These are phyloP conservation scores for Aspergillus nomiae DNA, from an alignment of 2,329 filamentous ascomycete genomes.

Conservation along the genomic window DNA sequence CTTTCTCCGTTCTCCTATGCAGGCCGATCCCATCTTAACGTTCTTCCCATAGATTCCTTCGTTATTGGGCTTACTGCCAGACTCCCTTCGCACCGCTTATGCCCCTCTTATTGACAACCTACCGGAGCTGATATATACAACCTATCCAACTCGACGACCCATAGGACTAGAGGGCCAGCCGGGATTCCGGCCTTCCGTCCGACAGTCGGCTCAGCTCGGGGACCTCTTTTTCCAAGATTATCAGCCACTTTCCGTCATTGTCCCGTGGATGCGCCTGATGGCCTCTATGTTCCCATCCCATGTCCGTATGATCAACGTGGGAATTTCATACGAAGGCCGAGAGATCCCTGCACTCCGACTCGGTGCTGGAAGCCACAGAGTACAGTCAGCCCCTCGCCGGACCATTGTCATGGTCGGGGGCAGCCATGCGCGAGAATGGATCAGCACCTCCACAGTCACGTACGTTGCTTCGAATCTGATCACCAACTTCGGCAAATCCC, in stretches of 20 bases:
- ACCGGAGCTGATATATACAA: slow-evolving; percentile 72
- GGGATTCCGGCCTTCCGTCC: slow-evolving; percentile 32
- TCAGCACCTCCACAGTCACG: slow-evolving; percentile 85
- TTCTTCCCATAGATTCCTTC: slow-evolving; percentile 58
- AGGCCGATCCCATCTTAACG: not conserved
- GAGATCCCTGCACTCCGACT: slow-evolving; percentile 82
- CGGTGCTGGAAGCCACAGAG: slow-evolving; percentile 59
- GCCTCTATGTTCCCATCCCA: slow-evolving; percentile 86
- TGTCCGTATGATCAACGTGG: slow-evolving; percentile 72
- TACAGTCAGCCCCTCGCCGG: slow-evolving; percentile 59
- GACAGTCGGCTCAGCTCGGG: slow-evolving; percentile 35
- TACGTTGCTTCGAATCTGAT: slow-evolving; percentile 89
- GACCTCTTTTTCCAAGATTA: slow-evolving; percentile 93
- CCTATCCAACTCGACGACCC: slow-evolving; percentile 61
- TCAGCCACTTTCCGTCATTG: slow-evolving; percentile 79
- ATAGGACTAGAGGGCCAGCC: slow-evolving; percentile 28
- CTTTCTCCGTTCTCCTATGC: not conserved
- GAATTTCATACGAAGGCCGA: slow-evolving; percentile 83
- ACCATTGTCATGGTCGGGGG: slow-evolving; percentile 83
- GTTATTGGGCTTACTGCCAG: slow-evolving; percentile 75
- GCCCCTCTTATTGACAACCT: slow-evolving; percentile 78
- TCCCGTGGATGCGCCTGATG: slow-evolving; percentile 89
- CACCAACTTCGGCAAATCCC: slow-evolving; percentile 74
- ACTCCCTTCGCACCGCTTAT: slow-evolving; percentile 70
- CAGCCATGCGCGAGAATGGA: slow-evolving; percentile 95